phyloP scores from a whole-genome alignment of 768 basidiomycete species.

The Pleurotus platypus region DNA sequence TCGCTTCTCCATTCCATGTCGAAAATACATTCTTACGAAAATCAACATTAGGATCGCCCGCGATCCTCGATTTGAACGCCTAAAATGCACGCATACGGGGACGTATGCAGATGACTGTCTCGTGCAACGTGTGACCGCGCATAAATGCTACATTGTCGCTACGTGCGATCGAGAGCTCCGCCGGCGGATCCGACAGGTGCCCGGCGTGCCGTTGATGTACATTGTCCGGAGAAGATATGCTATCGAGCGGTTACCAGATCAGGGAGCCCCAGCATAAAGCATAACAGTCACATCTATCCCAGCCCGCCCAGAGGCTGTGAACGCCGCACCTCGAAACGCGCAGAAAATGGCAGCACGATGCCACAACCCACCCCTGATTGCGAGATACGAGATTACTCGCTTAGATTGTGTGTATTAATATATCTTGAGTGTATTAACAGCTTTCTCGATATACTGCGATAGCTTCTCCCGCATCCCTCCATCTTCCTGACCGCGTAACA shows the following conservation, averaged over 20 bases:
- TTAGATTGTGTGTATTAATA: too few relatives aligned
- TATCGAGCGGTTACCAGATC: slow-evolving; percentile 93
- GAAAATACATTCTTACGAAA: background rate
- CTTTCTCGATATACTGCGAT: too few relatives aligned
- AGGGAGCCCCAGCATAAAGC: slow-evolving; percentile 71
- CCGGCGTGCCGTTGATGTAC: slow-evolving; percentile 96
- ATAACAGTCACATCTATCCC: too few relatives aligned
- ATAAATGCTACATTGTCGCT: slow-evolving; percentile 96
- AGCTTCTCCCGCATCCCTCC: too few relatives aligned
- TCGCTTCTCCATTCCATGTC: slow-evolving; percentile 1
- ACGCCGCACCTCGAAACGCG: too few relatives aligned
- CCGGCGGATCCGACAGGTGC: slow-evolving; percentile 86
- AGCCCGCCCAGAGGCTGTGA: too few relatives aligned
- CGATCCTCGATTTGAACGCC: slow-evolving; percentile 93
- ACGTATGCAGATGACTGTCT: slow-evolving; percentile 99
- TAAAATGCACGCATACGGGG: slow-evolving; percentile 88
- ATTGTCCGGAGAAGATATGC: slow-evolving; percentile 91
- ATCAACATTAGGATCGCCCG: slow-evolving; percentile 73
- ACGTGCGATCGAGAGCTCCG: slow-evolving; percentile 96
- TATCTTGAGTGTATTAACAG: too few relatives aligned
- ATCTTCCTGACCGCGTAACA: too few relatives aligned
- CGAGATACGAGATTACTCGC: background rate
- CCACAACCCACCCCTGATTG: background rate
- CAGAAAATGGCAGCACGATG: too few relatives aligned
- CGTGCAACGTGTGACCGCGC: slow-evolving; percentile 90